Conservation (phyloP, 2,329 filamentous ascomycete species). For the Paramyrothecium roridum region DNA sequence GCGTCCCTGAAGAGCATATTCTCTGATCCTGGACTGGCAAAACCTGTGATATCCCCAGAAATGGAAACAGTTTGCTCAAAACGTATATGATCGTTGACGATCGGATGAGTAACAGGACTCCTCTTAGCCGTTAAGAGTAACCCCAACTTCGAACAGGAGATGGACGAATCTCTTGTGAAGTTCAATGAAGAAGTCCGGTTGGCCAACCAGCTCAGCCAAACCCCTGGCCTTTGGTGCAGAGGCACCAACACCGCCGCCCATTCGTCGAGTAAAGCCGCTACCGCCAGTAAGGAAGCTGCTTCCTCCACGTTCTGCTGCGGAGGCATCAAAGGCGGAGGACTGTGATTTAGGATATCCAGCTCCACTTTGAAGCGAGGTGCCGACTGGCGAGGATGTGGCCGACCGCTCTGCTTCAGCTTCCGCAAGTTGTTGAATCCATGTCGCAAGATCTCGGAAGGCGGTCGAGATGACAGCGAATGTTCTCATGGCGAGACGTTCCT, state of each 20-base stretch:
- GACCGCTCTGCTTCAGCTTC: slow-evolving; percentile 59
- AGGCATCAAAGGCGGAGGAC: slow-evolving; percentile 23
- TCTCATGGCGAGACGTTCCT: slow-evolving; percentile 63
- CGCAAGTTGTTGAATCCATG: slow-evolving; percentile 63
- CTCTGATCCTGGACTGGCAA: background rate
- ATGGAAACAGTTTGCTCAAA: no score
- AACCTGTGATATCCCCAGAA: background rate
- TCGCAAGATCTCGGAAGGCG: slow-evolving; percentile 61
- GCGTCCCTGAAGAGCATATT: background rate
- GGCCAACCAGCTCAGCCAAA: slow-evolving; percentile 62
- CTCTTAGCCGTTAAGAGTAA: slow-evolving; percentile 46
- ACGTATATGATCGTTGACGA: background rate
- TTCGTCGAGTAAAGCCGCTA: slow-evolving; percentile 54
- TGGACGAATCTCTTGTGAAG: slow-evolving; percentile 62
- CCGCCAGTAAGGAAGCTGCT: slow-evolving; percentile 57
- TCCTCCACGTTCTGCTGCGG: slow-evolving; percentile 34
- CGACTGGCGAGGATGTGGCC: slow-evolving; percentile 38
- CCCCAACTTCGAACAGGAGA: slow-evolving; percentile 57
- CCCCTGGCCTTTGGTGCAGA: slow-evolving; percentile 57
- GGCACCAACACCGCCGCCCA: slow-evolving; percentile 54
- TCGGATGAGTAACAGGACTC: background rate
- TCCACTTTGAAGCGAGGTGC: slow-evolving; percentile 34
- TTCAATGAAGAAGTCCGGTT: slow-evolving; percentile 67
- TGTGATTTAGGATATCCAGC: slow-evolving; percentile 24
- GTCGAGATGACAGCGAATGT: slow-evolving; percentile 60